phyloP scores from a whole-genome alignment of 2,329 filamentous ascomycete genomes.

The Fusarium longipes region DNA sequence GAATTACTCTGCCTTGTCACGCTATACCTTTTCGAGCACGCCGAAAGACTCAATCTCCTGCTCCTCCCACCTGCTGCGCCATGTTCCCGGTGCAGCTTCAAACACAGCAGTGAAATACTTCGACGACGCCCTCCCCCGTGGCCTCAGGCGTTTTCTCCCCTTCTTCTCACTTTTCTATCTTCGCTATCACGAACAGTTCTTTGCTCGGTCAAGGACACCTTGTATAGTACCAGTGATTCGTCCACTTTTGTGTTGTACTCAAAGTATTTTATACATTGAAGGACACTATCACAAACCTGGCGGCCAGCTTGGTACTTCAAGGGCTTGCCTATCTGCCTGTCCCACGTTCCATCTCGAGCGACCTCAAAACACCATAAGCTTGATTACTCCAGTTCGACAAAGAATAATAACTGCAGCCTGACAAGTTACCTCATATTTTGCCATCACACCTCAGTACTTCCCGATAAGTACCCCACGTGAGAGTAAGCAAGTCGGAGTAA shows the following conservation, averaged over 20 bases:
- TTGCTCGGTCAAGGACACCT: constrained; percentile 16
- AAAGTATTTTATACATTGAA: constrained; percentile 1
- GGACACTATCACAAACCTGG: constrained; percentile 30
- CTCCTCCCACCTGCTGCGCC: constrained; percentile 48
- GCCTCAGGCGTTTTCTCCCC: constrained; percentile 49
- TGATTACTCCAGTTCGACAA: neutral
- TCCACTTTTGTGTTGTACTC: neutral
- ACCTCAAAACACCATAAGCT: constrained; percentile 24
- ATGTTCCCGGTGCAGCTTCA: constrained; percentile 43
- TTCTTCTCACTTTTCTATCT: constrained; percentile 31
- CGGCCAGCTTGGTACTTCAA: constrained; percentile 30
- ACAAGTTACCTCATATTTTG: neutral
- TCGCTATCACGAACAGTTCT: constrained; percentile 13
- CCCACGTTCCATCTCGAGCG: constrained; percentile 19
- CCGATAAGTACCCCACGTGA: constrained; percentile 24
- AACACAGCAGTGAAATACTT: constrained; percentile 51
- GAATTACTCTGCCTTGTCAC: constrained; percentile 19
- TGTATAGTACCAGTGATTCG: constrained; percentile 3
- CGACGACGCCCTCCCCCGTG: constrained; percentile 48
- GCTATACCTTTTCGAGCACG: constrained; percentile 57
- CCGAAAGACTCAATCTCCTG: constrained; percentile 56
- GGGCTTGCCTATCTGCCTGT: constrained; percentile 28
- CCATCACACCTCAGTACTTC: neutral
- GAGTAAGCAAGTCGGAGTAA: constrained; percentile 42
- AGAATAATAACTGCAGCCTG: neutral